Base-by-base conservation (phyloP, 2,329 filamentous ascomycete genomes). In the Botrytis fabae region DNA sequence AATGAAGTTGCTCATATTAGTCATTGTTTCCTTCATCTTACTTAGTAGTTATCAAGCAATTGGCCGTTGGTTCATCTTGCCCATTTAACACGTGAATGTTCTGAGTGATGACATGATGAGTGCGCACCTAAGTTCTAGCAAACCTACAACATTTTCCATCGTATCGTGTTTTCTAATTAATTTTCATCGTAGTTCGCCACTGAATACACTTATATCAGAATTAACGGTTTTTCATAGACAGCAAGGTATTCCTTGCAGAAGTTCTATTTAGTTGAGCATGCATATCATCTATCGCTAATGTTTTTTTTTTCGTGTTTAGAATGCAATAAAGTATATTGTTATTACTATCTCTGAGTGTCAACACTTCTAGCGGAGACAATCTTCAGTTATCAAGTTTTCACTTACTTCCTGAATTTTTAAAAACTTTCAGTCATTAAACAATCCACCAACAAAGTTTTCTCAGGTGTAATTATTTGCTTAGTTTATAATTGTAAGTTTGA, bases 101-200 rank as follows among this genome's bases (percentile, higher is more conserved):
- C 10, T 12, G 4, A 51, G 22, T 51, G 8, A 22, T 51, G 8
- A 51, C 20, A 12, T 9, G 4, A 51, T 54, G n/a, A 54, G 12
- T 28, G 25, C n/a, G n/a, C 5, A 2, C 25, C 48, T 25, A 0
- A 12, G 22, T 25, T 25, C 46, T n/a, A 51, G 48, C 48, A n/a
- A 51, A 25, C 10, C 25, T 51, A 8, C 0, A 54, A 3, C 2
- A 16, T 16, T 54, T 28, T 18, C 2, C 6, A 28, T 8, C n/a
- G 14, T 18, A 28, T 18, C 51, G 0, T 16, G 25, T n/a, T n/a
- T 54, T 3, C 14, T 0, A 54, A 4, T 6, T 0, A 2, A 18
- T 5, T 0, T 54, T 1, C 2, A 54, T n/a, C 25, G 2, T 2
- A 16, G 12, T 9, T n/a, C 25, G n/a, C 48, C 48, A n/a, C 25